A percentile compares a stretch with the other conserved stretches of the same genome.
These are phyloP conservation scores for Mycena rosella DNA, from an alignment of 768 basidiomycete species.

Conservation along the genomic window DNA sequence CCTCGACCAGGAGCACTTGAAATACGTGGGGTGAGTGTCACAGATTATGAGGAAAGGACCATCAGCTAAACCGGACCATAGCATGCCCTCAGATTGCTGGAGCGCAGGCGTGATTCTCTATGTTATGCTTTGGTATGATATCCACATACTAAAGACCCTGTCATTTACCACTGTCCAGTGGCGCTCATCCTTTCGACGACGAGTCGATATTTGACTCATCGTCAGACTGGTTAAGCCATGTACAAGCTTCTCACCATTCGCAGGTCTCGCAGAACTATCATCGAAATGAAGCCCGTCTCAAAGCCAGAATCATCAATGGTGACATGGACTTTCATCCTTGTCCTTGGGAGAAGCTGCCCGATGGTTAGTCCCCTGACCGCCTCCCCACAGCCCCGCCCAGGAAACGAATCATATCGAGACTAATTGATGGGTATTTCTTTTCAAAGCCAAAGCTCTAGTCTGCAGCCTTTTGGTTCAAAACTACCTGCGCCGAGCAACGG, in stretches of 20 bases:
- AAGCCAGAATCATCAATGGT: constrained; percentile 76
- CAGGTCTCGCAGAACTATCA: constrained; percentile 59
- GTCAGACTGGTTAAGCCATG: constrained; percentile 53
- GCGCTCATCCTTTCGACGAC: constrained; percentile 84
- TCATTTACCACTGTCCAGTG: constrained; percentile 54
- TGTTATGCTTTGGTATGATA: constrained; percentile 84
- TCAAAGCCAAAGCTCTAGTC: constrained; percentile 71
- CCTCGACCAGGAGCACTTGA: constrained; percentile 77
- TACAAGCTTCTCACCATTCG: constrained; percentile 51
- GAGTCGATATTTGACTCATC: constrained; percentile 52
- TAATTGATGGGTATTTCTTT: constrained; percentile 6
- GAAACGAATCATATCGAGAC: background rate
- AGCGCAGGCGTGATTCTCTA: constrained; percentile 86
- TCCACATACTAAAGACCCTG: background rate
- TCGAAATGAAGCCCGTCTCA: constrained; percentile 70
- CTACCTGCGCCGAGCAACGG: constrained; percentile 70
- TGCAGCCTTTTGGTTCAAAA: constrained; percentile 71
- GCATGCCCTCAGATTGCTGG: constrained; percentile 94
- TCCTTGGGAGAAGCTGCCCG: constrained; percentile 68
- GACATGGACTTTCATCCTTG: constrained; percentile 66
- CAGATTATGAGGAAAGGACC: background rate
- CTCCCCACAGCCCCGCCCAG: constrained; percentile 14
- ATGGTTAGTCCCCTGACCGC: constrained; percentile 59
- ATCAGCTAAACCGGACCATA: constrained; percentile 41
- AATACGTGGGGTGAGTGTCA: constrained; percentile 66